These are phyloP conservation scores for Aspergillus bombycis DNA, from an alignment of 2,329 filamentous ascomycete species.

Conservation along the genomic window DNA sequence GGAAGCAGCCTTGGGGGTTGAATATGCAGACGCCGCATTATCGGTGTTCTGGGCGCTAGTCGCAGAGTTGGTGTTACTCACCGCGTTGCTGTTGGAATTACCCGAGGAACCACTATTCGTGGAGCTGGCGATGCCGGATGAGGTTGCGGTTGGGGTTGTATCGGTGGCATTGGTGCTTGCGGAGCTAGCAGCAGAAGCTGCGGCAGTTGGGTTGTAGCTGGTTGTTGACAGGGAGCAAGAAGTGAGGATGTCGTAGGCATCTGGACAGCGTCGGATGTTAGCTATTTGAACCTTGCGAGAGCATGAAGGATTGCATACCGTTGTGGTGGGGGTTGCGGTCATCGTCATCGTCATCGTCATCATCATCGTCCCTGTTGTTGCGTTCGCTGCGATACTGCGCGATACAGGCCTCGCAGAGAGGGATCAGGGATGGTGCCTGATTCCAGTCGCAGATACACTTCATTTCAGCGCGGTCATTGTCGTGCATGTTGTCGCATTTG, in stretches of 20 bases:
- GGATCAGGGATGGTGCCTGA: constrained; percentile 28
- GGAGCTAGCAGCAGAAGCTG: constrained; percentile 22
- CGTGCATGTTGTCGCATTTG: constrained; percentile 27
- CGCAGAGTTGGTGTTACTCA: constrained; percentile 5
- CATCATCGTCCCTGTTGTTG: constrained; percentile 16
- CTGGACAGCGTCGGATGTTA: constrained; percentile 19
- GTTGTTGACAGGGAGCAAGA: constrained; percentile 33
- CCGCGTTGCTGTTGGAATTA: background rate
- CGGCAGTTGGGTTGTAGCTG: constrained; percentile 28
- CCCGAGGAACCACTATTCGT: constrained; percentile 1
- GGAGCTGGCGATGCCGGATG: background rate
- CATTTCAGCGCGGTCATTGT: constrained; percentile 30
- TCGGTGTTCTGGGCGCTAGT: constrained; percentile 16
- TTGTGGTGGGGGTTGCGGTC: constrained; percentile 28
- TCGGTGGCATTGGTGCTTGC: background rate
- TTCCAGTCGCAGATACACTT: constrained; percentile 34
- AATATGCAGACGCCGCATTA: constrained; percentile 19
- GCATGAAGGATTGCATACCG: constrained; percentile 20
- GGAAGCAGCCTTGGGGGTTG: constrained; percentile 19
- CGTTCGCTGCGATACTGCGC: constrained; percentile 26
- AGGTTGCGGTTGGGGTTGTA: background rate
- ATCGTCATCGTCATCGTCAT: constrained; percentile 16
- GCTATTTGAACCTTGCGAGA: background rate
- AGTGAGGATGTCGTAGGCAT: constrained; percentile 35
- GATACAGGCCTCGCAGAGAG: constrained; percentile 38